Conservation (phyloP, 805 yeast species). For the Wickerhamomyces chambardii region DNA sequence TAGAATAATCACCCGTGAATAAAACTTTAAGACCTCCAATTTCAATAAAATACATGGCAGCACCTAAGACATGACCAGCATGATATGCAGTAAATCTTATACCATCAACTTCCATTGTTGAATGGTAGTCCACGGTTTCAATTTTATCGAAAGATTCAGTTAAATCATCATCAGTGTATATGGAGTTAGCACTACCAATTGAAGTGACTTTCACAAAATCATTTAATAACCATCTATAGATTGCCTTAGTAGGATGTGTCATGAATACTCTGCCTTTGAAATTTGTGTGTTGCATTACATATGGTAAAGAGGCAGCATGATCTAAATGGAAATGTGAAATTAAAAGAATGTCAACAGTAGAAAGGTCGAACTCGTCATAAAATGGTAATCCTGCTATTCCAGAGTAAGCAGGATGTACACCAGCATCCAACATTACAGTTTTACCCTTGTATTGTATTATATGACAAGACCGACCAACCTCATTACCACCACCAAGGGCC, state of each 20-base stretch:
- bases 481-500: conserved; percentile 96
- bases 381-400: conserved; percentile 91
- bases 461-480: conserved; percentile 96
- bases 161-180: conserved; percentile 88
- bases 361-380: conserved; percentile 89
- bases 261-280: conserved; percentile 94
- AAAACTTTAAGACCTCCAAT: conserved; percentile 84
- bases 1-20: conserved; percentile 94
- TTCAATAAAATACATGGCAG: conserved; percentile 95
- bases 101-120: conserved; percentile 92
- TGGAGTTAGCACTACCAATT: conserved; percentile 32
- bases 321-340: conserved; percentile 96
- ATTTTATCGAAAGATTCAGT: conserved; percentile 80
- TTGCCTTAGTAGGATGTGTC: conserved; percentile 99
- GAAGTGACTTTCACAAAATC: conserved; percentile 90
- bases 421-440: conserved; percentile 95
- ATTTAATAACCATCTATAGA: conserved; percentile 87
- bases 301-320: conserved; percentile 97
- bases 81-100: conserved; percentile 95
- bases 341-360: conserved; percentile 76
- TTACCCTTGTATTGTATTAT: conserved; percentile 88
- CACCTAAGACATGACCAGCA: conserved; percentile 99
- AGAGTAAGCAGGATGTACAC: conserved; percentile 91
- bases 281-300: conserved; percentile 94
- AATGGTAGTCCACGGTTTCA: conserved; percentile 92